A percentile compares a stretch with the other conserved stretches of the same genome.
Evolutionary conservation across 1,139 yeast genomes (phyloP).

Genomic region (Hyphopichia buzzinii): DNA sequence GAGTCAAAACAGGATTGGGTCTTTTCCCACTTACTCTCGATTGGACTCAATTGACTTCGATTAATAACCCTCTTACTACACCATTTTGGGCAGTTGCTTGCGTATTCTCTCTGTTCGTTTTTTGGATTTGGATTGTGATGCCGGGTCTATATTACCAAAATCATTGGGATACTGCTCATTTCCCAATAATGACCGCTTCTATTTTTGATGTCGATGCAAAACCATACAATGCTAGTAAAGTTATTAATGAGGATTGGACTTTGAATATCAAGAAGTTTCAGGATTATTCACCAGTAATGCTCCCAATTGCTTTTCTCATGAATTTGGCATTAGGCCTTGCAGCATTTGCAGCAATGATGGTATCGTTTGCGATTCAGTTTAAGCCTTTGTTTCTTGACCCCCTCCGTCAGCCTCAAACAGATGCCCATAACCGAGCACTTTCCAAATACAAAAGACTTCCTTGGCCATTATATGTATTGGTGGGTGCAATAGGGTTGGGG

Average conservation of each 20-base stretch:
- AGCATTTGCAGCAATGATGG: slow-evolving; percentile 10
- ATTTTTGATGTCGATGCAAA: slow-evolving; percentile 43
- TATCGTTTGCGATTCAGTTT: slow-evolving; percentile 8
- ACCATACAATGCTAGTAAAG: slow-evolving; percentile 39
- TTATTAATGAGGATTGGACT: slow-evolving; percentile 34
- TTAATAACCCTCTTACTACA: slow-evolving; percentile 9
- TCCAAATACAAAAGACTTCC: slow-evolving; percentile 4
- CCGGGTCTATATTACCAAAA: slow-evolving; percentile 19
- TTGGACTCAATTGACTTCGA: slow-evolving; percentile 30
- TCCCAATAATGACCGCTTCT: slow-evolving; percentile 15
- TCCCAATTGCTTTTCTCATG: slow-evolving; percentile 14
- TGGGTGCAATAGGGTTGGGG: slow-evolving; percentile 9
- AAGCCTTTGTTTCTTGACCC: slow-evolving; percentile 6
- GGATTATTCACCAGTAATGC: slow-evolving; percentile 22
- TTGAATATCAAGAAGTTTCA: slow-evolving; percentile 45
- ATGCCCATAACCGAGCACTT: slow-evolving; percentile 4
- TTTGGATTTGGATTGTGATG: slow-evolving; percentile 20
- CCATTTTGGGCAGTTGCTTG: slow-evolving; percentile 16
- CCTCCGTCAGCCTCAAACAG: neutral
- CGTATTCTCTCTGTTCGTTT: slow-evolving; percentile 24
- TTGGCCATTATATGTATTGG: slow-evolving; percentile 1
- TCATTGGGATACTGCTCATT: slow-evolving; percentile 10
- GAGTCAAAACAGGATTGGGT: slow-evolving; percentile 51
- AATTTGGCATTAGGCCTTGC: slow-evolving; percentile 12
- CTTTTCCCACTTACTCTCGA: slow-evolving; percentile 56